Conservation (phyloP, 495 filamentous ascomycete genomes). For the Xylaria acuta region DNA sequence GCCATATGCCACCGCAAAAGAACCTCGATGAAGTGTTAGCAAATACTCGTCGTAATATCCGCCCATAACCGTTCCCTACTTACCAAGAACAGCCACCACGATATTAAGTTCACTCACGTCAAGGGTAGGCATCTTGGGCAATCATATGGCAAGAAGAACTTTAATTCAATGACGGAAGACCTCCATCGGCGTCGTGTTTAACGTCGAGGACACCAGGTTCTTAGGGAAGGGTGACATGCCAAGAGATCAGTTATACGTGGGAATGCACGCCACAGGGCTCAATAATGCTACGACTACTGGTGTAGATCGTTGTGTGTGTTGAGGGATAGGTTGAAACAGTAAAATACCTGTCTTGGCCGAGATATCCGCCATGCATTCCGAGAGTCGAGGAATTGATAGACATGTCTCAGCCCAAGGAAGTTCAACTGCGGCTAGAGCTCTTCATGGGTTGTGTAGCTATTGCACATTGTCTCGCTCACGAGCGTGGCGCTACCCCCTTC, state of each 20-base stretch:
- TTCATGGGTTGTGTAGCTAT: not conserved
- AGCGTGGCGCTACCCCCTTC: slow-evolving; percentile 1
- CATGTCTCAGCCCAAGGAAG: not conserved
- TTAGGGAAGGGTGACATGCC: slow-evolving; percentile 9
- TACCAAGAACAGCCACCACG: slow-evolving; percentile 54
- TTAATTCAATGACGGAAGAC: not conserved
- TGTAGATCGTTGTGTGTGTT: slow-evolving; percentile 33
- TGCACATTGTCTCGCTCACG: slow-evolving; percentile 10
- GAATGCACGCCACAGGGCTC: slow-evolving; percentile 1
- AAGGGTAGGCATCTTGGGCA: slow-evolving; percentile 51
- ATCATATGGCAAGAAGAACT: not conserved
- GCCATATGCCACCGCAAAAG: slow-evolving; percentile 52
- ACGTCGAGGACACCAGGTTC: not conserved
- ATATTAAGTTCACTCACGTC: slow-evolving; percentile 61
- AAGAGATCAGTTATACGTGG: slow-evolving; percentile 31
- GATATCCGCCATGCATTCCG: slow-evolving; percentile 19
- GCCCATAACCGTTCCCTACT: slow-evolving; percentile 1
- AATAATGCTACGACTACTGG: slow-evolving; percentile 25
- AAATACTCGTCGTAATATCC: not conserved
- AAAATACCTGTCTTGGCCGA: slow-evolving; percentile 30
- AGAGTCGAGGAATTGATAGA: not conserved
- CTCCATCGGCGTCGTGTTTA: not conserved
- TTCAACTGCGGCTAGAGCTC: not conserved
- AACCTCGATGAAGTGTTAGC: slow-evolving; percentile 33
- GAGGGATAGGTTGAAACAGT: slow-evolving; percentile 36